Evolutionary conservation across 2,329 filamentous ascomycete genomes (phyloP), one percentile per base, ranked within the genome.

Genomic region (Ilyonectria mors-panacis): DNA sequence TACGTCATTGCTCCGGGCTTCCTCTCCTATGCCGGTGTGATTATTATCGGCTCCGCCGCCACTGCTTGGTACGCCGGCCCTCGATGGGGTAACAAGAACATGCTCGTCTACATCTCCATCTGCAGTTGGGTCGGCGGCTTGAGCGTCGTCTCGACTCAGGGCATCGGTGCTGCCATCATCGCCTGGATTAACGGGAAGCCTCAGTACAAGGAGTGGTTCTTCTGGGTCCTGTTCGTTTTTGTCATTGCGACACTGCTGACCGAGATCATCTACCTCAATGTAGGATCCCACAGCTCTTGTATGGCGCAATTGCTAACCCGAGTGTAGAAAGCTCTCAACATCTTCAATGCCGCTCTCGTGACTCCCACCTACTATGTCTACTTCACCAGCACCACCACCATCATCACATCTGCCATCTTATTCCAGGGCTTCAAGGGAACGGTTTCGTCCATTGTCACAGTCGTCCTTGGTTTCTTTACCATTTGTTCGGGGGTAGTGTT

Each of bases 301-400:
- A 17, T 69, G 15, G 68, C 23, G 62, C 53, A 44, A n/a, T 65
- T 70, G 66, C 81, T 86, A 65, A 85, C 71, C 44, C 47, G 4
- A 55, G n/a, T 48, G 65, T 82, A 98, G 95, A 99, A 99, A 98
- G 96, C 96, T 6, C 87, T 98, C 63, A 98, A 99, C 78, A 82
- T 99, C 56, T 98, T 95, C 86, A 98, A 99, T 77, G 96, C 96
- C 42, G 95, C 96, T 8, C 88, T 99, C 71, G 96, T 99, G 66
- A 99, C 96, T 0, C 96, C 96, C 1, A 99, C 96, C 2, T 99
- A 99, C 83, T 99, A 99, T 80, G 96, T 99, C 72, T 95, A 97
- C 84, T 99, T 99, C 80, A 99, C 96, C 44, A 97, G 92, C 74
- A 93, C 94, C 6, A 93, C 94, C 6, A 98, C 96, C 21, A 98